phyloP scores from a whole-genome alignment of 1,284 basidiomycete species.

The Ceratobasidium sp. region DNA sequence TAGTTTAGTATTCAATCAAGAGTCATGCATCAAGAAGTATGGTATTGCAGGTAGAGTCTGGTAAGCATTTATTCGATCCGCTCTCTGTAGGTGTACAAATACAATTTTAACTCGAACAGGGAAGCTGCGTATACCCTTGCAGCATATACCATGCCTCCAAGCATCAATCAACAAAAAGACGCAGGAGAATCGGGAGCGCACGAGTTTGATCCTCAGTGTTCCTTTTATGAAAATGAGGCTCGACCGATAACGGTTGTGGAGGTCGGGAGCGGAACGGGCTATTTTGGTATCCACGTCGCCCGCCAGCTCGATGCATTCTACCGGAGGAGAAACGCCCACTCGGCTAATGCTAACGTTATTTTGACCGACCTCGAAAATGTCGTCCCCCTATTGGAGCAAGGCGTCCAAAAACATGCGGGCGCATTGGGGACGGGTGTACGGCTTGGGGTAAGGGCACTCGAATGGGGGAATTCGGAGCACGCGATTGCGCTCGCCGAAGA shows the following conservation, averaged over 20 bases:
- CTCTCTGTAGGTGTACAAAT: not conserved
- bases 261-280: slow-evolving; percentile 77
- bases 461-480: slow-evolving; percentile 70
- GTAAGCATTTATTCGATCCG: slow-evolving; percentile 11
- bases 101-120: slow-evolving; percentile 55
- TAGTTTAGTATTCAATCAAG: slow-evolving; percentile 16
- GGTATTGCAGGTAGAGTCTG: slow-evolving; percentile 45
- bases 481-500: slow-evolving; percentile 57
- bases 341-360: slow-evolving; percentile 59
- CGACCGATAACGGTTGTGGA: slow-evolving; percentile 61
- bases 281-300: slow-evolving; percentile 65
- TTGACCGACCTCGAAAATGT: slow-evolving; percentile 78
- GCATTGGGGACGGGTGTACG: not conserved
- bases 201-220: slow-evolving; percentile 71
- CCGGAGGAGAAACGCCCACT: slow-evolving; percentile 45
- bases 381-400: slow-evolving; percentile 67
- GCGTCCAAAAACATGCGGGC: slow-evolving; percentile 55
- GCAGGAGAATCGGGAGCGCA: slow-evolving; percentile 47
- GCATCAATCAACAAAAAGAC: slow-evolving; percentile 49
- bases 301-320: slow-evolving; percentile 50
- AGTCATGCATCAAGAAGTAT: slow-evolving; percentile 39
- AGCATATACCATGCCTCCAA: slow-evolving; percentile 58
- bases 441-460: slow-evolving; percentile 54
- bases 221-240: slow-evolving; percentile 49
- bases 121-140: slow-evolving; percentile 75